Evolutionary conservation across 371 early-diverging fungal species (phyloP).

Genomic region (Lichtheimia corymbifera): DNA sequence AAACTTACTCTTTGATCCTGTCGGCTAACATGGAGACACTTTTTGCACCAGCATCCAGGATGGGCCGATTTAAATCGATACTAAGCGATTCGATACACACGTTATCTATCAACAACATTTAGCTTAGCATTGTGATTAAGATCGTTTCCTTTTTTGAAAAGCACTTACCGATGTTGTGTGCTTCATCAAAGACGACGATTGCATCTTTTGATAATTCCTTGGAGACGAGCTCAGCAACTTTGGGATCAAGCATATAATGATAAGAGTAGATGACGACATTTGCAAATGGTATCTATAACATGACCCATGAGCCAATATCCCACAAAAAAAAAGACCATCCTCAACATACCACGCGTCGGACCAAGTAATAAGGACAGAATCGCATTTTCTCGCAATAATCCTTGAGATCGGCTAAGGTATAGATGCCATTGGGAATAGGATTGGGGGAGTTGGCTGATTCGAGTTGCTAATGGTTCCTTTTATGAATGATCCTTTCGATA

Average conservation of each 20-base stretch:
- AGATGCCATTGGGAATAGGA: conserved; percentile 88
- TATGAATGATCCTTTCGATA: background rate
- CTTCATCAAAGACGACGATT: conserved; percentile 99
- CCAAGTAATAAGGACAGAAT: conserved; percentile 96
- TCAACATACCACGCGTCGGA: conserved; percentile 76
- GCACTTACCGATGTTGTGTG: conserved; percentile 98
- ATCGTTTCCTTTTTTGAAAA: background rate
- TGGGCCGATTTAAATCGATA: conserved; percentile 90
- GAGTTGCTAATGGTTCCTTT: conserved; percentile 36
- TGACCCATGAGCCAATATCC: too few species aligned
- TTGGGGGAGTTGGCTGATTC: conserved; percentile 72
- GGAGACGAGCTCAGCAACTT: conserved; percentile 96
- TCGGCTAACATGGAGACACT: conserved; percentile 74
- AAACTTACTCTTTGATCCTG: conserved; percentile 68
- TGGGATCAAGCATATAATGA: conserved; percentile 99
- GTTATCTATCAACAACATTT: conserved; percentile 73
- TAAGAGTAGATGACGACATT: conserved; percentile 99
- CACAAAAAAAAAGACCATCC: too few species aligned
- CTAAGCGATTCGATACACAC: conserved; percentile 98
- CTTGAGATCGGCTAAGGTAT: conserved; percentile 94
- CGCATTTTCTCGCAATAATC: conserved; percentile 71
- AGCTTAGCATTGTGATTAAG: background rate
- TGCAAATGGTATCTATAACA: conserved; percentile 74
- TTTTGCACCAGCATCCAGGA: conserved; percentile 87
- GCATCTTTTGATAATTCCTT: conserved; percentile 92